Base-by-base conservation (phyloP, 2,329 filamentous ascomycete species). In the Blastomyces parvus region DNA sequence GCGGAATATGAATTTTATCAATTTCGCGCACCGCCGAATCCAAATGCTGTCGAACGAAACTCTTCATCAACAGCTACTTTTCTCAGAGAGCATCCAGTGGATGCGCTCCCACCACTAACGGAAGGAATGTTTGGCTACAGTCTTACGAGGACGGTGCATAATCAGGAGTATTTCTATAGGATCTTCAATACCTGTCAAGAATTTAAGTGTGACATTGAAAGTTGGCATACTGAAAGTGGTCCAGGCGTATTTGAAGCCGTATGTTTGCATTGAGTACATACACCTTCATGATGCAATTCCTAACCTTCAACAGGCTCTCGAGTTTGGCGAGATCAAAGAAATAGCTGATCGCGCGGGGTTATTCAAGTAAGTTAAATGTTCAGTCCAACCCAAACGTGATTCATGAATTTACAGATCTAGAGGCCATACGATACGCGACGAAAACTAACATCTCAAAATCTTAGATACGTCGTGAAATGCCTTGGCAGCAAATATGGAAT, bases 91-190 rank as follows among this genome's bases (percentile, higher is more conserved):
- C 91, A 95, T 73, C 83, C 89, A 0, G 85, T 88, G 17, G 80
- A 87, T 59, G 76, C 85, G n/a, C 83, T 96, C 9, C 90, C 90
- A 0, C 81, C 88, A 30, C 79, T 97, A 60, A 96, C 92, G 9
- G 90, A 96, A 72, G 92, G 92, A 71, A 96, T 96, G 92, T 96
- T 96, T 70, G 92, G 91, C 64, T 97, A 97, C 80, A 94, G 90
- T 67, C 80, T 96, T 67, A 96, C 90, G 11, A 83, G 91, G 27
- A 89, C 92, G 0, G 85, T 92, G 1, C 90, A 95, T 72, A 96
- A 96, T 76, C 87, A 95, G 76, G 90, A 94, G 52, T 96, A 93
- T 78, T 97, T 89, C 78, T 96, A 96, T 74, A 86, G 88, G 56
- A 84, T 96, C 59, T 96, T 90, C 76, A 85, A 95, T 67, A 84